Base-by-base conservation (phyloP, 225 moss, liverwort and hornwort genomes). In the Polytrichum formosum region DNA sequence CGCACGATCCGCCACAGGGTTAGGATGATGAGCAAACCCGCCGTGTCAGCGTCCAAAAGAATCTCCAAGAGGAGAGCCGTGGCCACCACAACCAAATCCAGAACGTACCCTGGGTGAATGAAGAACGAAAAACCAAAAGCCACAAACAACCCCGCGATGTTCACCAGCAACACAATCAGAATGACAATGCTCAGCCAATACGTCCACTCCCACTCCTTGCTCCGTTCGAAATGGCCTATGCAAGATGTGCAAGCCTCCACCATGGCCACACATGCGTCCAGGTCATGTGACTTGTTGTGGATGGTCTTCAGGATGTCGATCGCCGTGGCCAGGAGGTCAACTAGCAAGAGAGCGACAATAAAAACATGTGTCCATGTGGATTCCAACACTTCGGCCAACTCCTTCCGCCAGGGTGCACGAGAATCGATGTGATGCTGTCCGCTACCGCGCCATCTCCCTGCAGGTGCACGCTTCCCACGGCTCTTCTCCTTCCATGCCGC, bases 1-100 rank as follows among this genome's bases (percentile, higher is more conserved):
- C 97, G 76, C 26, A 97, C 94, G 21, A 97, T 94, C 64, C 97
- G 97, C 97, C 97, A 97, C 29, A 97, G 56, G 0, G 94, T 94
- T 7, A 97, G 76, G 46, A 94, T 77, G 20, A 97, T 85, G 28
- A 97, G 86, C 77, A 97, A 58, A 55, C 97, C 94, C 18, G 92
- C 97, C 4, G 94, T 97, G 55, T 97, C 97, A 5, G 97, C 85
- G 65, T 92, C 92, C 54, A 97, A 75, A 73, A 78, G 18, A 61
- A 97, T 76, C 84, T 97, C 97, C 74, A 97, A 75, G 19, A 33
- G 65, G 18, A 97, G 71, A 26, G 94, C 94, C 9, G 91, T 97
- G 6, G 75, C 74, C 1, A 97, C 92, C 22, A 97, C 97, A 9
- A 97, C 46, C 2, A 89, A 64, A 73, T 97, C 97, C 64, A 97